Base-by-base conservation (phyloP, 352 stramenopile genomes). In the Halophytophthora polymorphica region DNA sequence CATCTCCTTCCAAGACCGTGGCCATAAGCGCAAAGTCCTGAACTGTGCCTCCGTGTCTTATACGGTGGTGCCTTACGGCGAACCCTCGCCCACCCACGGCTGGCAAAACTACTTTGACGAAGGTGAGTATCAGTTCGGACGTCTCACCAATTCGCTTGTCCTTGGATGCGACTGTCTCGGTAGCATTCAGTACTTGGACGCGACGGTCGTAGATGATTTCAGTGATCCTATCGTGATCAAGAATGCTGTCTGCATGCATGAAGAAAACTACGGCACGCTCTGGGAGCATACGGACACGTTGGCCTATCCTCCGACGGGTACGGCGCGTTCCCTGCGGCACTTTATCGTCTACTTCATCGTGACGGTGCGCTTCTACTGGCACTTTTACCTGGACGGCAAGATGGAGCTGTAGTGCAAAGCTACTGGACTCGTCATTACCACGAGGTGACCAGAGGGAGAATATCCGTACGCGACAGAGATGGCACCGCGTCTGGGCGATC, bases 101-200 rank as follows among this genome's bases (percentile, higher is more conserved):
- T 63, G 74, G 28, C 84, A 86, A 44, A 84, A 77, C 62, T 77
- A 75, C 33, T 86, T 88, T 53, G 77, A 88, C 49, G 77, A 81
- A 8, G 73, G 72, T 34, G 73, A 86, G 45, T 84, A 80, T 46
- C 66, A 71, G 35, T 60, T 83, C 17, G 73, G 76, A 8, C 75
- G 64, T 45, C 81, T 73, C 53, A 56, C 73, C 15, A 84, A 81
- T 47, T 77, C 66, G 22, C 56, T 85, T 14, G 64, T 75, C 40
- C 61, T 88, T 7, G 78, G 78, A 22, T 89, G 78, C 22, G 78
- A 89, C 58, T 89, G 78, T 47, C 53, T 86, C 6, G 78, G 78
- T 7, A 54, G 78, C 45, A 89, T 87, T 52, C 69, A 86, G 52
- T 89, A 87, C 54, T 74, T 89, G 53, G 75, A 89, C 48, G 73